Evolutionary conservation across 2,329 filamentous ascomycete species (phyloP).

Genomic region (Cladophialophora immunda): DNA sequence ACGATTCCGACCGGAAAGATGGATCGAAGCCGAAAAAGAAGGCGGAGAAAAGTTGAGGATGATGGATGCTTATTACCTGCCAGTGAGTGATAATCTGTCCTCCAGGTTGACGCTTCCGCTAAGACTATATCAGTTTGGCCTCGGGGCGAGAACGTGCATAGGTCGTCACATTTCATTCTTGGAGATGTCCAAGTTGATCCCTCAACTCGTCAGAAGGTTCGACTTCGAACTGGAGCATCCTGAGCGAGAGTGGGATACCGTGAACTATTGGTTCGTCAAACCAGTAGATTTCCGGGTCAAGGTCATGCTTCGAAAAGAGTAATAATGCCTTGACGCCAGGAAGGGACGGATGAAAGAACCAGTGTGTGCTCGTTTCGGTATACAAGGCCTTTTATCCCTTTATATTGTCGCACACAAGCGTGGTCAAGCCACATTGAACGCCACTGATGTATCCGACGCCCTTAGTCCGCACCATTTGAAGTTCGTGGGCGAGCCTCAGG

Average conservation of each 20-base stretch:
- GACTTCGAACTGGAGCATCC: constrained; percentile 38
- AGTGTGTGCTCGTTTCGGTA: neutral
- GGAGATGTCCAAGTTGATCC: constrained; percentile 45
- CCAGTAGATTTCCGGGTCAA: constrained; percentile 50
- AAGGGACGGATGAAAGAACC: neutral
- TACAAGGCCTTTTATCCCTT: neutral
- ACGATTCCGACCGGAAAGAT: constrained; percentile 57
- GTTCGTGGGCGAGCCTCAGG: constrained; percentile 1
- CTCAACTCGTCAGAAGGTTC: constrained; percentile 39
- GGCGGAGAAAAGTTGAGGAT: constrained; percentile 44
- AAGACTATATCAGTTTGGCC: constrained; percentile 51
- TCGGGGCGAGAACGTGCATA: constrained; percentile 53
- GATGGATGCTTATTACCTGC: constrained; percentile 52
- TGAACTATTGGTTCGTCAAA: constrained; percentile 41
- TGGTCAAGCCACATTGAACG: neutral
- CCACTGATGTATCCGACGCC: constrained; percentile 7
- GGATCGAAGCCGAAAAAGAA: constrained; percentile 50
- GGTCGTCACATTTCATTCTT: constrained; percentile 43
- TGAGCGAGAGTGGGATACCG: constrained; percentile 34
- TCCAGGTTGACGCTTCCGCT: constrained; percentile 27
- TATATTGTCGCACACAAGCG: neutral
- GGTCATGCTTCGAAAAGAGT: constrained; percentile 35
- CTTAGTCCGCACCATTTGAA: neutral
- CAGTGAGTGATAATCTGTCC: constrained; percentile 42
- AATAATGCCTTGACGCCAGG: neutral